Percentiles rank a stretch among this genome's conserved stretches.
Conservation (phyloP, 2,329 filamentous ascomycete genomes). For the Penicillium sp. region DNA sequence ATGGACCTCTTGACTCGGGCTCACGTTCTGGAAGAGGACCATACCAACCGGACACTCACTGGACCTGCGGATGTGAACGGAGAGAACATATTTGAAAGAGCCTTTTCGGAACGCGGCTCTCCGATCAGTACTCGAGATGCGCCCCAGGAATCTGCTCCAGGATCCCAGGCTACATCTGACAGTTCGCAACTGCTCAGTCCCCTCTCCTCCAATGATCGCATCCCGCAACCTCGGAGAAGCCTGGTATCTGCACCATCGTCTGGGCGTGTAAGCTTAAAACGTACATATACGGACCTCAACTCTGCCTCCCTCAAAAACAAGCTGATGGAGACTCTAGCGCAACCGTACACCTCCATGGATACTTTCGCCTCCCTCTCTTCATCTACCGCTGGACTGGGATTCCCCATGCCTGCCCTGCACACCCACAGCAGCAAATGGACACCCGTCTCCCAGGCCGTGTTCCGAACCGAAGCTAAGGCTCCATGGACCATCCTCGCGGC, state of each 20-base stretch:
- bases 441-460: constrained; percentile 90
- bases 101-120: constrained; percentile 55
- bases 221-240: constrained; percentile 29
- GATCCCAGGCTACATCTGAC: constrained; percentile 17
- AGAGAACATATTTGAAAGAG: constrained; percentile 79
- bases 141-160: constrained; percentile 18
- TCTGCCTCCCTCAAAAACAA: constrained; percentile 72
- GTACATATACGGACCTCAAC: constrained; percentile 80
- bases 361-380: constrained; percentile 37
- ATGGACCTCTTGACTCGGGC: constrained; percentile 80
- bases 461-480: constrained; percentile 84
- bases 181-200: constrained; percentile 28
- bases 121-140: constrained; percentile 19
- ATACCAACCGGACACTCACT: constrained; percentile 55
- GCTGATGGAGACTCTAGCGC: constrained; percentile 76
- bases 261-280: constrained; percentile 67
- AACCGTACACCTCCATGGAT: constrained; percentile 66
- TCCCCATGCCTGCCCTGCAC: constrained; percentile 59
- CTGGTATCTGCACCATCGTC: constrained; percentile 48
- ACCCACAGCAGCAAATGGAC: constrained; percentile 86
- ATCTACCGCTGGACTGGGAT: constrained; percentile 38
- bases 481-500: constrained; percentile 96
- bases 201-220: constrained; percentile 30
- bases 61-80: constrained; percentile 70
- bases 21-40: constrained; percentile 63